Percentiles rank a stretch among this genome's conserved stretches.
These are phyloP conservation scores for Tetrahymena borealis DNA, from an alignment of 73 alveolate species.

Conservation along the genomic window DNA sequence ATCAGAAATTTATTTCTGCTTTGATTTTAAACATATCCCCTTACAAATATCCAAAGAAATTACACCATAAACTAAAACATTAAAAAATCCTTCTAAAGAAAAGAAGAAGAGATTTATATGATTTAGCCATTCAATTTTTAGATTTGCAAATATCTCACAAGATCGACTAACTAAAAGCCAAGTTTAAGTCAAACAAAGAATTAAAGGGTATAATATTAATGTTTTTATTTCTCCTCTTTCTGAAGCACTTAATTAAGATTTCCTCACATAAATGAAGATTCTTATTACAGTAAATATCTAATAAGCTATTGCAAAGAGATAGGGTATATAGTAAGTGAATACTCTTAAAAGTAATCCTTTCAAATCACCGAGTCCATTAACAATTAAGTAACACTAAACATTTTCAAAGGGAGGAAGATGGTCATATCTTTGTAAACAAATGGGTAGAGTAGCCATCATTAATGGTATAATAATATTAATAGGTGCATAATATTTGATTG, in stretches of 20 bases:
- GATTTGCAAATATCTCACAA: neutral
- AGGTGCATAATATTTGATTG: neutral
- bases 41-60: neutral
- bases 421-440: neutral
- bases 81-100: neutral
- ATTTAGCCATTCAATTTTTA: neutral
- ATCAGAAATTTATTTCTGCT: neutral
- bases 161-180: neutral
- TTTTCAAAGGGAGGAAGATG: neutral
- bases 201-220: neutral
- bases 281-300: neutral
- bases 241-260: neutral
- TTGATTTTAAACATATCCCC: neutral
- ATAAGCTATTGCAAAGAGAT: neutral
- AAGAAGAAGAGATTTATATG: neutral
- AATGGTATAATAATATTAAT: neutral
- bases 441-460: neutral
- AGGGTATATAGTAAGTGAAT: neutral
- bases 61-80: neutral
- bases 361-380: neutral
- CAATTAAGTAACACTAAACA: neutral
- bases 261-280: neutral
- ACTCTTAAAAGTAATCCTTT: neutral
- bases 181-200: neutral
- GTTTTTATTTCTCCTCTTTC: neutral